Conservation (phyloP, 345 rosid genomes). For the Corchorus capsularis region DNA sequence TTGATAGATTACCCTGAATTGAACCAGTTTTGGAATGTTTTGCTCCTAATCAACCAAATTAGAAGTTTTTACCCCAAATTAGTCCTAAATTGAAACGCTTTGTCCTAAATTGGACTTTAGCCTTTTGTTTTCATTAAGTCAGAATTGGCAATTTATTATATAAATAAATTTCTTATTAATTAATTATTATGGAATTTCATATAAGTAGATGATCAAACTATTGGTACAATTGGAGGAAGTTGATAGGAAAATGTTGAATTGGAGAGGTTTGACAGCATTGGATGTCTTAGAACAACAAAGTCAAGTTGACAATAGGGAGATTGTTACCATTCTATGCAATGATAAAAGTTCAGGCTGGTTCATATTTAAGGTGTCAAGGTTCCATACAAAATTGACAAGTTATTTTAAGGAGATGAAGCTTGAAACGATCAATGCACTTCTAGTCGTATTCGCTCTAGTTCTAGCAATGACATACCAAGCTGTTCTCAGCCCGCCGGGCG, state of each 20-base stretch:
- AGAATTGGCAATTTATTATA: too few species aligned
- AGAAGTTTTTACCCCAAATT: too few species aligned
- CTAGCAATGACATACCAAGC: slow-evolving; percentile 1
- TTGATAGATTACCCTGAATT: too few species aligned
- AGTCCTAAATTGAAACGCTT: too few species aligned
- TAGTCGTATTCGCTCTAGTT: neutral
- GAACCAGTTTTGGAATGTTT: too few species aligned
- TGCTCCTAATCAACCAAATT: too few species aligned
- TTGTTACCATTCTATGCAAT: neutral
- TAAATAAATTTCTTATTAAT: neutral
- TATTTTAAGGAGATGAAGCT: neutral
- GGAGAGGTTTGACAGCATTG: neutral
- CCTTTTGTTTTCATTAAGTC: too few species aligned
- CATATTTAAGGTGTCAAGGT: neutral
- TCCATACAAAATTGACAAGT: neutral
- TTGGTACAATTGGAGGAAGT: neutral
- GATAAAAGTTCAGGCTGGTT: too few species aligned
- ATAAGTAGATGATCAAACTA: slow-evolving; percentile 2
- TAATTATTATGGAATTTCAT: neutral
- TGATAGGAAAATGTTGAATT: neutral
- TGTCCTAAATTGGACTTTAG: too few species aligned
- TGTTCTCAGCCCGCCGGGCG: neutral
- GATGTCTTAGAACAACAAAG: neutral
- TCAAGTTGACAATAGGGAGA: neutral
- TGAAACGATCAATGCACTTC: neutral